Base-by-base conservation (phyloP, 805 yeast species). In the Cyberlindnera euphorbiiphila region DNA sequence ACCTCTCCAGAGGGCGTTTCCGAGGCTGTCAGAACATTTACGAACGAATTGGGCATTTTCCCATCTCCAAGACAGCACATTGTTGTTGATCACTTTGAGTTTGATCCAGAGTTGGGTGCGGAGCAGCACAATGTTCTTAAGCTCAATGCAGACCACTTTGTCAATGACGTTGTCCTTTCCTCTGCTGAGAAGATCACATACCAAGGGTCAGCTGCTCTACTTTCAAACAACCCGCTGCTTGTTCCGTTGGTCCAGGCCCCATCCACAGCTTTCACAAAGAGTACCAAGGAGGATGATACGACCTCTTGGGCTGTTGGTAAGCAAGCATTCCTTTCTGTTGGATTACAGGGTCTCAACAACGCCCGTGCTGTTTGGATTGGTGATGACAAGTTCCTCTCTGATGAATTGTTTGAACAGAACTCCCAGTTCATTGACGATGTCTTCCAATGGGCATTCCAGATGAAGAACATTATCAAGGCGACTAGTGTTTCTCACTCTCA, bases 351-450 rank as follows among this genome's bases (percentile, higher is more conserved):
- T 32, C 68, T 78, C 39, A 76, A 76, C 56, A 86, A 85, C 54
- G 85, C 95, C 2, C 78, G 98, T 50, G 69, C 78, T 30, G 56
- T 72, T 10, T 87, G 97, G 96, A 51, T 81, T 13, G 98, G 97
- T n/a, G 71, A 83, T 31, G 65, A 64, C 19, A 67, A 69, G 15
- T 62, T 84, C 34, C 65, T 89, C 31, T 59, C 52, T 22, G 65
- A 76, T 47, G 47, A 58, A 13, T 61, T 60, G 37, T 35, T 35
- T 18, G 39, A 44, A 12, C 64, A 70, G 42, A 55, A 59, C n/a
- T 56, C 57, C 8, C 22, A 32, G 16, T 55, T 78, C 25, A 65
- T 66, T n/a, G 53, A 59, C 22, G 73, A 71, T 29, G 47, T 81
- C 13, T 51, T 76, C 20, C 59, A 68, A 39, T 93, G 98, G 98